phyloP scores from a whole-genome alignment of 2,329 filamentous ascomycete genomes.

The Pseudonectria buxi region DNA sequence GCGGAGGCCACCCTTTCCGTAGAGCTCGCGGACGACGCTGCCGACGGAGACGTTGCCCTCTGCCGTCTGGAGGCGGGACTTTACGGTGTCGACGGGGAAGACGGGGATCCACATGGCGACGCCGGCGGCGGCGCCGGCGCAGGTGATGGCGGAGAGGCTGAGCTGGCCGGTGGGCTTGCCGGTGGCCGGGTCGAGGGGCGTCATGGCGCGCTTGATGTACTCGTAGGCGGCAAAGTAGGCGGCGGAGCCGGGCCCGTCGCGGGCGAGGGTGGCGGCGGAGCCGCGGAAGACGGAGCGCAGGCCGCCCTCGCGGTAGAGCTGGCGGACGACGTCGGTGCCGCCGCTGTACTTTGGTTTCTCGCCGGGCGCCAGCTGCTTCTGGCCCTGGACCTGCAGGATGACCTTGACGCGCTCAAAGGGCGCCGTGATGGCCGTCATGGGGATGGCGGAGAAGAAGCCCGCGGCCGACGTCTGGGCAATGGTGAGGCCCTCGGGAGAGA shows the following conservation, averaged over 20 bases:
- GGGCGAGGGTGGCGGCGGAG: constrained; percentile 80
- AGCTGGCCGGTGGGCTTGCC: constrained; percentile 71
- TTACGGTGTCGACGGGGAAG: constrained; percentile 95
- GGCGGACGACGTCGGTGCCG: constrained; percentile 81
- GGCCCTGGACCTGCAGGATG: constrained; percentile 93
- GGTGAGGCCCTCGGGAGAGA: constrained; percentile 63
- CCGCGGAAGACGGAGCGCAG: constrained; percentile 89
- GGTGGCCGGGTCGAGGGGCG: constrained; percentile 67
- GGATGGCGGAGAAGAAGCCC: constrained; percentile 95
- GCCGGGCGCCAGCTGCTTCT: constrained; percentile 79
- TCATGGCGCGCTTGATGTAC: constrained; percentile 81
- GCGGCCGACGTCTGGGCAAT: constrained; percentile 86
- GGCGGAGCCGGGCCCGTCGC: constrained; percentile 86
- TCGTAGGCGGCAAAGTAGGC: constrained; percentile 98
- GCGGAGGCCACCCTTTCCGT: constrained; percentile 72
- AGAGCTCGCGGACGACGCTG: constrained; percentile 75
- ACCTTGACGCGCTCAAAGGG: constrained; percentile 99
- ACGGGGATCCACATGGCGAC: constrained; percentile 99
- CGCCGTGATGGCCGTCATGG: constrained; percentile 97
- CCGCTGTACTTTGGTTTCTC: constrained; percentile 90
- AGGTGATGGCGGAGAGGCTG: constrained; percentile 74
- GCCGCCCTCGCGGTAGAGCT: constrained; percentile 88
- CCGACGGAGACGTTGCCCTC: constrained; percentile 77
- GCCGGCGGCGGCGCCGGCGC: constrained; percentile 82
- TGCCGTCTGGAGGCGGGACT: constrained; percentile 86